A percentile compares a stretch with the other conserved stretches of the same genome.
Conservation (phyloP, 2,329 filamentous ascomycete species). For the Lasiodiplodia sp. region DNA sequence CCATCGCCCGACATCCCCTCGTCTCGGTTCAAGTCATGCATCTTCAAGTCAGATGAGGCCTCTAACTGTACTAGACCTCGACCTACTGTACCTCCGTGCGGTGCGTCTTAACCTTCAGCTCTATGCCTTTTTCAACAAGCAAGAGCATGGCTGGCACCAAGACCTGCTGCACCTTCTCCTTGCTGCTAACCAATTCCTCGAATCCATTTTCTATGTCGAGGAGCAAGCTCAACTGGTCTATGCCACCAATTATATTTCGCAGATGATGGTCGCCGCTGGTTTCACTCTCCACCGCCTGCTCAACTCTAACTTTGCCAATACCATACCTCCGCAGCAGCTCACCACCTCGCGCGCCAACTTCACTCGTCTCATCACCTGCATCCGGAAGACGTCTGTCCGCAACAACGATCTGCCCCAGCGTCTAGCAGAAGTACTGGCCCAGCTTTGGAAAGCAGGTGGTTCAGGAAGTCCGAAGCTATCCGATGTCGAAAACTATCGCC, state of each 20-base stretch:
- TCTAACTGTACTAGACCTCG: constrained; percentile 46
- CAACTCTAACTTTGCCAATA: constrained; percentile 76
- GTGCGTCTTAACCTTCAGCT: constrained; percentile 78
- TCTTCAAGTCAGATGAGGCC: constrained; percentile 9
- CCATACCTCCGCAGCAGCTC: constrained; percentile 68
- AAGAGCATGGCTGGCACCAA: constrained; percentile 49
- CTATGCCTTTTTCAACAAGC: constrained; percentile 80
- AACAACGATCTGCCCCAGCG: constrained; percentile 82
- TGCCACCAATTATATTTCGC: constrained; percentile 78
- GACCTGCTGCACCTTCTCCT: constrained; percentile 80
- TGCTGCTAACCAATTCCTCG: constrained; percentile 73
- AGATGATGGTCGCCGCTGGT: constrained; percentile 83
- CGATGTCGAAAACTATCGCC: constrained; percentile 22
- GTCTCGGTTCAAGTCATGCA: not conserved
- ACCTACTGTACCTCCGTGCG: constrained; percentile 71
- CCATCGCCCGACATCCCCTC: constrained; percentile 7
- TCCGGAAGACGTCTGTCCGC: constrained; percentile 76
- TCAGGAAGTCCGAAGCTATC: constrained; percentile 35
- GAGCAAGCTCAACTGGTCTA: constrained; percentile 67
- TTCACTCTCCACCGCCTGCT: constrained; percentile 80
- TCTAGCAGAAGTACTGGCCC: constrained; percentile 83
- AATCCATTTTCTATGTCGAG: constrained; percentile 62
- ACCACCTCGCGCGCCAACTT: constrained; percentile 68
- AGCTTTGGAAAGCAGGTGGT: constrained; percentile 75
- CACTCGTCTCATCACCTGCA: constrained; percentile 72